Conservation (phyloP, 257 asterid genomes). For the Ballota nigra region DNA sequence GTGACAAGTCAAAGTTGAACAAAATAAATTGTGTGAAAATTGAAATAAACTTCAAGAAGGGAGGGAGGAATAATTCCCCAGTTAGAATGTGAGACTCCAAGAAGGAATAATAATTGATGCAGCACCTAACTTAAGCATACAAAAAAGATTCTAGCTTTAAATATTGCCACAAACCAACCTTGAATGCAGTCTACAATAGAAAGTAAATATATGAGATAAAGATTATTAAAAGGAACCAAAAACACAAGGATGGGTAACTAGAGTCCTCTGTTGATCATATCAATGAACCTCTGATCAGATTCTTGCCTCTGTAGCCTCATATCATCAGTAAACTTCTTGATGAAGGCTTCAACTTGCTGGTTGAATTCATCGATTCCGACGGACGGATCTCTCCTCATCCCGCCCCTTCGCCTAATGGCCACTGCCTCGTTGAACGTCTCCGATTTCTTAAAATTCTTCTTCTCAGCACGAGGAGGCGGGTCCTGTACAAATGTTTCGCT, state of each 20-base stretch:
- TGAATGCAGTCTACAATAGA: too few relatives aligned
- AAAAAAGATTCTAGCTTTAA: too few relatives aligned
- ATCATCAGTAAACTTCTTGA: conserved; percentile 39
- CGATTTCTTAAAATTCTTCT: conserved; percentile 56
- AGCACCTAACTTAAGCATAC: too few relatives aligned
- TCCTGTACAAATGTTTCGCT: conserved; percentile 52
- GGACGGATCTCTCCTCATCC: conserved; percentile 52
- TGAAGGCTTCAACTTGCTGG: conserved; percentile 54
- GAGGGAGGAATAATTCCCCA: neutral
- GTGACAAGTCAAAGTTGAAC: too few relatives aligned
- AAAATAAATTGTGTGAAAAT: too few relatives aligned
- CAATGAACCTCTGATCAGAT: conserved; percentile 48
- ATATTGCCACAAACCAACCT: too few relatives aligned
- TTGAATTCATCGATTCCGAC: conserved; percentile 49
- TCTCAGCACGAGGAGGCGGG: conserved; percentile 14
- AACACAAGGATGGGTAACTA: too few relatives aligned
- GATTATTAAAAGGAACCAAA: too few relatives aligned
- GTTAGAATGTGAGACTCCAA: neutral
- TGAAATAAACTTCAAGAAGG: too few relatives aligned
- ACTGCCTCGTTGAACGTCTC: conserved; percentile 69
- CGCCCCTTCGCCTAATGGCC: conserved; percentile 47
- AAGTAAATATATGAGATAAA: too few relatives aligned
- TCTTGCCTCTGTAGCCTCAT: conserved; percentile 62
- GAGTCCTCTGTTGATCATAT: conserved; percentile 11
- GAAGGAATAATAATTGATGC: too few relatives aligned